Conservation (phyloP, 2,329 filamentous ascomycete species). For the Cercospora canescens region DNA sequence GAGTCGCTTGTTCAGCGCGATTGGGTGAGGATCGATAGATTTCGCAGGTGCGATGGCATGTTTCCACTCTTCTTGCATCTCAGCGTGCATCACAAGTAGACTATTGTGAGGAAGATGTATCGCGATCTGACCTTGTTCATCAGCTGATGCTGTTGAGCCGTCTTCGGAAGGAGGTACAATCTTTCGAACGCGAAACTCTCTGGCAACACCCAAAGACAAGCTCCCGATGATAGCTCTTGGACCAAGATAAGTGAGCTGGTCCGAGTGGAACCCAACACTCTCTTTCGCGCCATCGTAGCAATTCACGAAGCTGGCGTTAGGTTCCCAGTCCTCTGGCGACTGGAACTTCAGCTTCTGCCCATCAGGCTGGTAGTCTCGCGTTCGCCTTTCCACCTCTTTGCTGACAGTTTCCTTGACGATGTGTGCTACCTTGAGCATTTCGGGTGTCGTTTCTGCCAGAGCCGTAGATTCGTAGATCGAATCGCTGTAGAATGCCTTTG, state of each 20-base stretch:
- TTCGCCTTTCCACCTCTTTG: slow-evolving; percentile 69
- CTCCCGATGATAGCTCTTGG: slow-evolving; percentile 87
- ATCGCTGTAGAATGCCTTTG: slow-evolving; percentile 86
- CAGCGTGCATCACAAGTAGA: slow-evolving; percentile 90
- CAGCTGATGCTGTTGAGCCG: slow-evolving; percentile 43
- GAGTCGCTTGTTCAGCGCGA: slow-evolving; percentile 77
- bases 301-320: slow-evolving; percentile 93
- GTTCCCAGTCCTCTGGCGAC: slow-evolving; percentile 69
- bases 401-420: slow-evolving; percentile 78
- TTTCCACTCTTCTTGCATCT: slow-evolving; percentile 98
- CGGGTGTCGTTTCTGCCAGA: slow-evolving; percentile 74
- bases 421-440: slow-evolving; percentile 68
- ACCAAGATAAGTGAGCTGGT: slow-evolving; percentile 90
- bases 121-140: slow-evolving; percentile 80
- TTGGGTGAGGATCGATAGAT: slow-evolving; percentile 79
- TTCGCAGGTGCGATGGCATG: slow-evolving; percentile 76
- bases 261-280: slow-evolving; percentile 87
- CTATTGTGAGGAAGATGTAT: slow-evolving; percentile 96
- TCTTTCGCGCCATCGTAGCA: slow-evolving; percentile 82
- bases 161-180: slow-evolving; percentile 58
- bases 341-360: slow-evolving; percentile 77
- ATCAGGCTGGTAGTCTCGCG: slow-evolving; percentile 65
- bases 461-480: slow-evolving; percentile 61
- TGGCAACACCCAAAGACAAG: slow-evolving; percentile 84
- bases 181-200: slow-evolving; percentile 85